A percentile compares a stretch with the other conserved stretches of the same genome.
phyloP scores from a whole-genome alignment of 169 alveolate species.

The Cryptosporidium canis region DNA sequence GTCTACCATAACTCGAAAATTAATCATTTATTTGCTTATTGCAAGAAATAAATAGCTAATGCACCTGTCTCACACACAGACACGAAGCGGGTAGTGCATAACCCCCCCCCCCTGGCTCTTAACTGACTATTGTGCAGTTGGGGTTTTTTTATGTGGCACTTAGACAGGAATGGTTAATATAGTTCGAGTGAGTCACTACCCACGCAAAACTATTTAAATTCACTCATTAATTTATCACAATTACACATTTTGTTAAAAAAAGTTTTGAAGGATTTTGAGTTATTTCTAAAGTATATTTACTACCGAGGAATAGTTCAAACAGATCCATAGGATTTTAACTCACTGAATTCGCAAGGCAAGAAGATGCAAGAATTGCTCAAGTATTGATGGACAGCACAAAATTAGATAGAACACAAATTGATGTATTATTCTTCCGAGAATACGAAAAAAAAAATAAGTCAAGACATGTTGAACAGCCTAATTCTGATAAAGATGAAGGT shows the following conservation, averaged over 20 bases:
- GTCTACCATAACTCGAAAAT: too few relatives aligned
- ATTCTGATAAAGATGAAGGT: too few relatives aligned
- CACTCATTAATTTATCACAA: slow-evolving; percentile 84
- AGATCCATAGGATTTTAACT: slow-evolving; percentile 90
- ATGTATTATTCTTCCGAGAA: slow-evolving; percentile 79
- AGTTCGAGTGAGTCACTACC: slow-evolving; percentile 2
- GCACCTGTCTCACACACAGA: too few relatives aligned
- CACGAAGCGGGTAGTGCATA: too few relatives aligned
- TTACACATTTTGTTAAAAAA: slow-evolving; percentile 83
- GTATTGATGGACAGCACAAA: slow-evolving; percentile 83
- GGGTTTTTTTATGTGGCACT: neutral
- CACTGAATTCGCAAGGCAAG: slow-evolving; percentile 84
- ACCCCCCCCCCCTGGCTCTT: too few relatives aligned
- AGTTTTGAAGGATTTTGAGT: slow-evolving; percentile 86
- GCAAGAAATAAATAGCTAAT: too few relatives aligned
- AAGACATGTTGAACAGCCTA: too few relatives aligned
- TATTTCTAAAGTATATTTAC: slow-evolving; percentile 88
- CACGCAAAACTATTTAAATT: slow-evolving; percentile 74
- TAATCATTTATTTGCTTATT: too few relatives aligned
- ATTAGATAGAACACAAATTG: slow-evolving; percentile 80
- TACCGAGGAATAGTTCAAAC: slow-evolving; percentile 82
- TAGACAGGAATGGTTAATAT: neutral
- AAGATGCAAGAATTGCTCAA: slow-evolving; percentile 87
- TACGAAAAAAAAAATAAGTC: too few relatives aligned
- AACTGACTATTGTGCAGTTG: too few relatives aligned